These are phyloP conservation scores for Tylopilus plumbeoviolaceoides DNA, from an alignment of 768 basidiomycete genomes.

Conservation along the genomic window DNA sequence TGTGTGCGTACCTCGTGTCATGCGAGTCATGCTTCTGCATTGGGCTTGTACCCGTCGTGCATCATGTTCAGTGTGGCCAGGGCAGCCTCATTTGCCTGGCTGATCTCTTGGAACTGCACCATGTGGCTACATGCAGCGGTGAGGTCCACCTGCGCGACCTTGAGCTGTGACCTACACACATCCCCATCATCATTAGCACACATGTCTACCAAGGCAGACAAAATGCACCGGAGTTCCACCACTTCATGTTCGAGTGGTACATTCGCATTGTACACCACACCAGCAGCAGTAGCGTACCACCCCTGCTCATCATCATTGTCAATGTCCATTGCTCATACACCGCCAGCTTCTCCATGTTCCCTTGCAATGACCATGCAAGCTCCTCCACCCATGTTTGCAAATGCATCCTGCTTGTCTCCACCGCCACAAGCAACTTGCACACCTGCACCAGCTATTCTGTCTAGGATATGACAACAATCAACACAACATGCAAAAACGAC, in stretches of 20 bases:
- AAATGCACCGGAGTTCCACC: slow-evolving; percentile 73
- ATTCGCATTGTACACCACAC: slow-evolving; percentile 56
- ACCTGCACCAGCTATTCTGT: slow-evolving; percentile 59
- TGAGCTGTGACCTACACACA: slow-evolving; percentile 58
- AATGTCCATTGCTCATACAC: slow-evolving; percentile 77
- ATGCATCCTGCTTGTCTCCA: slow-evolving; percentile 76
- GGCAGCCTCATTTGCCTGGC: slow-evolving; percentile 76
- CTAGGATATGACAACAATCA: slow-evolving; percentile 40
- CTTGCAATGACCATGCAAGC: slow-evolving; percentile 54
- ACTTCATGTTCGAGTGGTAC: slow-evolving; percentile 81
- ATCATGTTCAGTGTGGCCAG: slow-evolving; percentile 64
- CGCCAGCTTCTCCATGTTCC: slow-evolving; percentile 78
- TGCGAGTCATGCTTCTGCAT: slow-evolving; percentile 65
- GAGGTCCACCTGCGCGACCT: slow-evolving; percentile 75
- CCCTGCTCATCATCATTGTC: too few relatives aligned
- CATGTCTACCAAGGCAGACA: neutral
- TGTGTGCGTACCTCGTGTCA: slow-evolving; percentile 64
- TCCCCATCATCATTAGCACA: neutral
- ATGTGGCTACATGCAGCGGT: slow-evolving; percentile 66
- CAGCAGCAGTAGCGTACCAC: slow-evolving; percentile 25
- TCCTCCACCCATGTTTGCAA: slow-evolving; percentile 59
- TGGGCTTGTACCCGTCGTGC: slow-evolving; percentile 75
- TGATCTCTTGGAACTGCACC: slow-evolving; percentile 84
- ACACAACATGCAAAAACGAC: slow-evolving; percentile 8
- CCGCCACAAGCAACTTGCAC: slow-evolving; percentile 64